A percentile compares a stretch with the other conserved stretches of the same genome.
Evolutionary conservation across 306 rosid species (phyloP).

Genomic region (Gastrolobium bilobum): DNA sequence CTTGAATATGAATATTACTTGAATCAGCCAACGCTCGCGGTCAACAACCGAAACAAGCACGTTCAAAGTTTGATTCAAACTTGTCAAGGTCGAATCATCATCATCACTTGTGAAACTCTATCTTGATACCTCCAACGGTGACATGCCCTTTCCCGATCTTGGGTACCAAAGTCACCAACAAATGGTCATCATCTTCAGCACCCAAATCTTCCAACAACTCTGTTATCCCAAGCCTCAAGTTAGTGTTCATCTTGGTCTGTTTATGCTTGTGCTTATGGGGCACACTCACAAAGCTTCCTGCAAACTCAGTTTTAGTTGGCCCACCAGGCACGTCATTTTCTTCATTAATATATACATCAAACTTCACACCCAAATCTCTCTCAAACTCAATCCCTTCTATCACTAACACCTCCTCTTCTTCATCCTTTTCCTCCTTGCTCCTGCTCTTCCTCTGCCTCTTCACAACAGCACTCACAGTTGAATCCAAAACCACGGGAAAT

Average conservation of each 20-base stretch:
- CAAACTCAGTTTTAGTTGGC: conserved; percentile 64
- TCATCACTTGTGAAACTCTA: conserved; percentile 40
- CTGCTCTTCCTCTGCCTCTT: conserved; percentile 59
- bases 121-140: conserved; percentile 54
- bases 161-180: conserved; percentile 71
- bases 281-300: conserved; percentile 78
- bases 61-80: too few relatives aligned
- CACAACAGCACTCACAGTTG: conserved; percentile 52
- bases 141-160: conserved; percentile 57
- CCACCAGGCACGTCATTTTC: conserved; percentile 58
- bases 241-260: conserved; percentile 46
- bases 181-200: conserved; percentile 64
- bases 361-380: conserved; percentile 51
- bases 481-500: conserved; percentile 55
- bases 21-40: too few relatives aligned
- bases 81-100: too few relatives aligned
- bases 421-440: conserved; percentile 55
- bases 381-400: conserved; percentile 61
- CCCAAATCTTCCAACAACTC: conserved; percentile 75
- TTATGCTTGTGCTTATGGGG: conserved; percentile 54
- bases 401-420: conserved; percentile 59
- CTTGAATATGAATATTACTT: too few relatives aligned
- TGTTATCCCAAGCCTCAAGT: conserved; percentile 57
- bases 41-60: too few relatives aligned
- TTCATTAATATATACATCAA: conserved; percentile 74